phyloP scores from a whole-genome alignment of 192 early-diverging fungal species.

The Piromyces finnis region DNA sequence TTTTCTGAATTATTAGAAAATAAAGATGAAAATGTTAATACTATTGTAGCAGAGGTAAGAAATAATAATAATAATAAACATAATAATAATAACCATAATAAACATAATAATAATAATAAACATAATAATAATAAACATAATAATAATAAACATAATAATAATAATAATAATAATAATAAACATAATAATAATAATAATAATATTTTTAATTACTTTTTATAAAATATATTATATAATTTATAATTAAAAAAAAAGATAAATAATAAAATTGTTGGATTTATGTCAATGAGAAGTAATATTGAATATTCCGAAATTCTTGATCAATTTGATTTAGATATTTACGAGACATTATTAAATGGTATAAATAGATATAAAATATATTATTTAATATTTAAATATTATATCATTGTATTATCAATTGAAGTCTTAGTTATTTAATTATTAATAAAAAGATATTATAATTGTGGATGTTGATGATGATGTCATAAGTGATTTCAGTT shows the following conservation, averaged over 20 bases:
- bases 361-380: too few species aligned
- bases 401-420: too few species aligned
- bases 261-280: conserved; percentile 25
- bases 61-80: background rate
- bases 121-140: too few species aligned
- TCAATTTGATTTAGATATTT: conserved; percentile 20
- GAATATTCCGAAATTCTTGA: conserved; percentile 13
- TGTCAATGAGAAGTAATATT: conserved; percentile 19
- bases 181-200: too few species aligned
- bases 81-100: too few species aligned
- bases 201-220: too few species aligned
- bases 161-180: too few species aligned
- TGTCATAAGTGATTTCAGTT: background rate
- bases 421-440: background rate
- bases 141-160: too few species aligned
- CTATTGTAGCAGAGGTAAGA: conserved; percentile 25
- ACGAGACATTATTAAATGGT: conserved; percentile 26
- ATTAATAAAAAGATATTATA: background rate
- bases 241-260: too few species aligned
- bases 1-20: conserved; percentile 20
- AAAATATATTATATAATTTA: too few species aligned
- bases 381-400: too few species aligned
- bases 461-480: background rate
- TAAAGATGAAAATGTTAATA: conserved; percentile 9
- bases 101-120: too few species aligned